Evolutionary conservation across 2,329 filamentous ascomycete species (phyloP).

Genomic region (Sporothrix phasma): DNA sequence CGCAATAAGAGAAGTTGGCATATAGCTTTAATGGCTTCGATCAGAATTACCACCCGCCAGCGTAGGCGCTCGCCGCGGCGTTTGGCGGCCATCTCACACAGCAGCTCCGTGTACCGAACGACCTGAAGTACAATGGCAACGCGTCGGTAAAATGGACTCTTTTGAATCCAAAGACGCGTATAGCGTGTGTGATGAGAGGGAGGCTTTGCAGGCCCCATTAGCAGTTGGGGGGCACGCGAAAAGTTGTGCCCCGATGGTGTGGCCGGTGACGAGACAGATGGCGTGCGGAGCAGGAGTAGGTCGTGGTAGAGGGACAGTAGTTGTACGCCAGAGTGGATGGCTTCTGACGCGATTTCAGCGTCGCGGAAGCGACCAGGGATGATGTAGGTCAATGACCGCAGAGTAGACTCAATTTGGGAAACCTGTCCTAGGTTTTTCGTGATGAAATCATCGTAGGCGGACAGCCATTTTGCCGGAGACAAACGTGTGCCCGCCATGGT

Average conservation of each 20-base stretch:
- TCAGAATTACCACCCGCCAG: conserved; percentile 77
- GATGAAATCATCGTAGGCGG: conserved; percentile 80
- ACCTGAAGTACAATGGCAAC: conserved; percentile 77
- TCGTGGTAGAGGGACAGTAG: conserved; percentile 91
- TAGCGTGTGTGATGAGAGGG: conserved; percentile 47
- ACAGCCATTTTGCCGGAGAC: conserved; percentile 55
- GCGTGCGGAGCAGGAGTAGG: conserved; percentile 56
- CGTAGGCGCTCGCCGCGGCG: conserved; percentile 68
- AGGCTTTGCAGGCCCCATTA: conserved; percentile 28
- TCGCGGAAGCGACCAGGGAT: conserved; percentile 87
- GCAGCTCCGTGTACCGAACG: conserved; percentile 85
- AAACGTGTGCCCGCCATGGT: background rate
- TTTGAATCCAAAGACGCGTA: conserved; percentile 55
- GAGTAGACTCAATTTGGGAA: conserved; percentile 85
- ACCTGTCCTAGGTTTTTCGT: conserved; percentile 90
- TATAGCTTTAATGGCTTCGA: conserved; percentile 79
- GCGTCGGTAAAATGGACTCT: conserved; percentile 62
- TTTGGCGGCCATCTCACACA: conserved; percentile 97
- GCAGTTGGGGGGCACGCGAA: conserved; percentile 21
- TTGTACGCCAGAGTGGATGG: conserved; percentile 78
- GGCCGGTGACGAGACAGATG: background rate
- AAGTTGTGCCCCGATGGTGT: conserved; percentile 26
- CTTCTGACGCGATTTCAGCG: conserved; percentile 90
- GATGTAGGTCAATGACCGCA: conserved; percentile 90
- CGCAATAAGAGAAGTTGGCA: conserved; percentile 72